Percentiles rank a stretch among this genome's conserved stretches.
These are phyloP conservation scores for Phytophthora multivora DNA, from an alignment of 352 stramenopile species.

Conservation along the genomic window DNA sequence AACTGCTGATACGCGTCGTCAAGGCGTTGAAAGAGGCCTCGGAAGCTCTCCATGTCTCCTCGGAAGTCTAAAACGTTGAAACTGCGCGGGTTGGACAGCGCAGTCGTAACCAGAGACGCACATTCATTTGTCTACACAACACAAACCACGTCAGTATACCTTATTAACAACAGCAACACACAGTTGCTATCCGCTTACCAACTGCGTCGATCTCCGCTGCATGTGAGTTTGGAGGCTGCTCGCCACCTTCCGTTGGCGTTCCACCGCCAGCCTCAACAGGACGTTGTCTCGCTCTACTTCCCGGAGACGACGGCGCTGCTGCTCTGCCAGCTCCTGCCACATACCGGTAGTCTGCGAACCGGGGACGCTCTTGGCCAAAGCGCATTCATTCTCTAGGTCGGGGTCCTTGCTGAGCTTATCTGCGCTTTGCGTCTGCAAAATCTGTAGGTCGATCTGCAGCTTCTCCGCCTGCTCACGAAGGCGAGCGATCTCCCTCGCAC, in stretches of 20 bases:
- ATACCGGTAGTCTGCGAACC: slow-evolving; percentile 11
- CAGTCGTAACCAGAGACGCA: slow-evolving; percentile 16
- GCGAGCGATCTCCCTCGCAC: slow-evolving; percentile 38
- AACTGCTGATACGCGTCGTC: slow-evolving; percentile 20
- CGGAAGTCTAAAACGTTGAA: slow-evolving; percentile 20
- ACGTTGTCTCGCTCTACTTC: slow-evolving; percentile 37
- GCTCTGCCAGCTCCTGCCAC: slow-evolving; percentile 31
- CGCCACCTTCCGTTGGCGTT: slow-evolving; percentile 47
- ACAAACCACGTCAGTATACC: slow-evolving; percentile 5
- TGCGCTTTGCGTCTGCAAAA: slow-evolving; percentile 12
- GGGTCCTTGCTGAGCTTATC: neutral
- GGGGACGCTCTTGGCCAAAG: neutral
- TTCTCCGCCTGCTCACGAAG: slow-evolving; percentile 36
- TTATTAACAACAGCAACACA: neutral
- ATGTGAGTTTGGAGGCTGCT: slow-evolving; percentile 39
- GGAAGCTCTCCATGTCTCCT: slow-evolving; percentile 23
- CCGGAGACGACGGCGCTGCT: slow-evolving; percentile 15
- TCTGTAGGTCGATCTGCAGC: slow-evolving; percentile 37
- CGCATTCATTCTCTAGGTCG: neutral
- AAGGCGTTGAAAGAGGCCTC: slow-evolving; percentile 23
- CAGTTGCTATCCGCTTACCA: slow-evolving; percentile 9
- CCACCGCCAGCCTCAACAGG: slow-evolving; percentile 37
- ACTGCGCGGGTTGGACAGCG: neutral
- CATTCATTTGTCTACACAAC: slow-evolving; percentile 21
- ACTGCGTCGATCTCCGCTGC: slow-evolving; percentile 20